Evolutionary conservation across 2,329 filamentous ascomycete species (phyloP), one percentile per base, ranked within the genome.

Genomic region (Colletotrichum sp.): DNA sequence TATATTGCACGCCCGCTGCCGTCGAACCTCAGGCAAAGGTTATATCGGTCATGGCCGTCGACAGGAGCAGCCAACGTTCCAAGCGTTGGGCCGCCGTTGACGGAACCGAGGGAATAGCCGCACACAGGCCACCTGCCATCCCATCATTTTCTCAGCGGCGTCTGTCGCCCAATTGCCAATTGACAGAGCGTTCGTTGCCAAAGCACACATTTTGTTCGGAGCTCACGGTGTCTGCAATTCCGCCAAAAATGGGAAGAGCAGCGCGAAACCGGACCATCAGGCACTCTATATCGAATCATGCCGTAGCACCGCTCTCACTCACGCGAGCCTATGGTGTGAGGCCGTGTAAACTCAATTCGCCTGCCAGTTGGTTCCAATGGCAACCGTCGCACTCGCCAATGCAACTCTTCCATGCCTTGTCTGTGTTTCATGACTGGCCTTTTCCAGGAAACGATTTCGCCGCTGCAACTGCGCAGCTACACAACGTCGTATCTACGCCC

Each of bases 41-140:
- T 18, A 26, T 28, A 1, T 59, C 55, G 59, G 59, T 15, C 3
- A 34, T 32, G 28, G 59, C 59, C 59, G 30, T 61, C 16, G 28
- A 34, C 6, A 21, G 30, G 32, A 34, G 28, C 59, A 34, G 28
- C 2, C 59, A 67, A 59, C 71, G 24, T 52, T 18, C 24, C 8
- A 67, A 16, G 16, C 43, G 18, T 32, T 32, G 18, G 43, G 24
- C 26, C 34, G 36, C 39, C 34, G 39, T 52, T 18, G n/a, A 34
- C n/a, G 36, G 24, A 36, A 39, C 16, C 26, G 15, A 39, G 21
- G 67, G 52, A 74, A 66, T 66, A 71, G 72, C 28, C 43, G 34
- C 72, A 74, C 67, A 60, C 61, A 65, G 48, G 39, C 60, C 72
- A 34, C 48, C 68, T 67, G 55, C 28, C 68, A 57, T 72, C 68